Evolutionary conservation across 192 early-diverging fungal species (phyloP).

Genomic region (Entrophospora sp.): DNA sequence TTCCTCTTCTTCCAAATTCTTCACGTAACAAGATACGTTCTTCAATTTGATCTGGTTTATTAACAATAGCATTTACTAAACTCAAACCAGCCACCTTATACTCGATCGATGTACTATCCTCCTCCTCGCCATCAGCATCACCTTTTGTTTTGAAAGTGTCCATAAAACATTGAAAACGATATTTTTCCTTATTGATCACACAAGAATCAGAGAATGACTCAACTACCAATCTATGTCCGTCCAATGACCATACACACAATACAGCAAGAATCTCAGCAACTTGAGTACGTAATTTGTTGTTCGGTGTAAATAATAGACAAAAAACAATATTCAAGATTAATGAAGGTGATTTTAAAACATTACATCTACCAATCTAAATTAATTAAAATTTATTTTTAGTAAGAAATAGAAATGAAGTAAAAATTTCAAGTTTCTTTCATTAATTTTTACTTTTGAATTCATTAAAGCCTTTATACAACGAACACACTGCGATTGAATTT

Average conservation of each 20-base stretch:
- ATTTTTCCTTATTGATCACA: constrained; percentile 39
- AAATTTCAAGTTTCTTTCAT: neutral
- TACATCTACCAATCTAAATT: constrained; percentile 36
- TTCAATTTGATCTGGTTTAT: constrained; percentile 33
- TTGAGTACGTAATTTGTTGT: constrained; percentile 36
- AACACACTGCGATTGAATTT: constrained; percentile 39
- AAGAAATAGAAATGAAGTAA: neutral
- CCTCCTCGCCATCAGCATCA: neutral
- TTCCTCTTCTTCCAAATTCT: constrained; percentile 42
- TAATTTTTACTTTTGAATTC: constrained; percentile 49
- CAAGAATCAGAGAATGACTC: constrained; percentile 38
- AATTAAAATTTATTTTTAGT: neutral
- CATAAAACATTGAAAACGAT: constrained; percentile 44
- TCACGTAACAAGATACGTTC: constrained; percentile 33
- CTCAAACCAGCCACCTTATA: constrained; percentile 33
- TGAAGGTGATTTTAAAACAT: constrained; percentile 31
- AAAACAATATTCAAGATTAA: constrained; percentile 29
- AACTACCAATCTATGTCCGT: constrained; percentile 34
- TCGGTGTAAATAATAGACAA: constrained; percentile 29
- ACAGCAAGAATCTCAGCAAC: constrained; percentile 37
- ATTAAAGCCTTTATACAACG: constrained; percentile 40
- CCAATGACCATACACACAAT: constrained; percentile 36
- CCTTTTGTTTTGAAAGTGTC: constrained; percentile 22
- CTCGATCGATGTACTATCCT: constrained; percentile 20
- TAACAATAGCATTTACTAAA: constrained; percentile 40